Percentiles rank a stretch among this genome's conserved stretches.
phyloP scores from a whole-genome alignment of 202 grass and related monocot species.

The Setaria italica region DNA sequence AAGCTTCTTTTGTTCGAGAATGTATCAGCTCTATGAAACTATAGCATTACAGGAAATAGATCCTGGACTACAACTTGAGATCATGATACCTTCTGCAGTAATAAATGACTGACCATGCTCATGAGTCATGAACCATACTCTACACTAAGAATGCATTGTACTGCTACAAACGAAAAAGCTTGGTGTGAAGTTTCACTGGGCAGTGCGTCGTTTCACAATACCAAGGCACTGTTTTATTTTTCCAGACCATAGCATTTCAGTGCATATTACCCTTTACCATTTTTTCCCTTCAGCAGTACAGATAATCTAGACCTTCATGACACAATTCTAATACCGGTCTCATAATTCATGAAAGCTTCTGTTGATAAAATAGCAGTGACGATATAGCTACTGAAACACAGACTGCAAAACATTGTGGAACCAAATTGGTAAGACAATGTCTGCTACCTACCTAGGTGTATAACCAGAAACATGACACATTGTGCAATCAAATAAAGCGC shows the following conservation, averaged over 20 bases:
- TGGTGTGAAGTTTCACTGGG: not conserved
- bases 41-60: not conserved
- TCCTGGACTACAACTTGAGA: not conserved
- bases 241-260: conserved; percentile 21
- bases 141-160: not conserved
- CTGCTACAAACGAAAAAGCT: not conserved
- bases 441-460: not conserved
- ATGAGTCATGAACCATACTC: not conserved
- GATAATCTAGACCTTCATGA: conserved; percentile 8
- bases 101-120: not conserved
- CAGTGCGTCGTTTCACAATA: conserved; percentile 23
- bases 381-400: not conserved
- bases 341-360: not conserved
- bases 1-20: conserved; percentile 18
- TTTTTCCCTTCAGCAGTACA: conserved; percentile 1
- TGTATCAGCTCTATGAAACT: not conserved
- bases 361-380: not conserved
- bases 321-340: not conserved
- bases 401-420: not conserved
- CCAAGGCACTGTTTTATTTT: conserved; percentile 2
- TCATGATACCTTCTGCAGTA: not conserved
- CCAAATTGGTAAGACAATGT: not conserved
- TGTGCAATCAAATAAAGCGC: conserved; percentile 10
- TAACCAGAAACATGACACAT: not conserved
- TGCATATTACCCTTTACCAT: not conserved